Evolutionary conservation across 2,329 filamentous ascomycete species (phyloP), one percentile per base, ranked within the genome.

Genomic region (Trichoderma polysporum): DNA sequence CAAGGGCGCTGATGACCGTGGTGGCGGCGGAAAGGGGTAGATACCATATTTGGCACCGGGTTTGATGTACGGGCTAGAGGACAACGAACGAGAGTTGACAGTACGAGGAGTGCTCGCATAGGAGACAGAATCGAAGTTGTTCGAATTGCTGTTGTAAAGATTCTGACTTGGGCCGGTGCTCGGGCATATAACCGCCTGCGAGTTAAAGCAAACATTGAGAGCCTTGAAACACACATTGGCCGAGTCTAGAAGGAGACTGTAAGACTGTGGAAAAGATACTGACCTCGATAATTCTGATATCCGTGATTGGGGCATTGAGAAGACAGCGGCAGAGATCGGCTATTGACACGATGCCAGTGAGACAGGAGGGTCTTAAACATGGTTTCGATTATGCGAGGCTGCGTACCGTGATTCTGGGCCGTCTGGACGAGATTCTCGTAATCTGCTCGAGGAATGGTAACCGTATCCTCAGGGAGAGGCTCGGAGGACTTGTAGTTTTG

Each of bases 241-340:
- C 6, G 19, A 13, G 25, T n/a, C n/a, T n/a, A n/a, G 22, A 1
- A 17, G 19, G 4, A 3, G n/a, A 25, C 17, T 15, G 13, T 10
- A 19, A 17, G 37, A 27, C 39, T 4, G 27, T n/a, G 6, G 35
- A 10, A 17, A 39, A 27, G 13, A 17, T 17, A 5, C 57, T 60
- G 29, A 35, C 57, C 39, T 60, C 39, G 29, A 60, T 27, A 3
- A 60, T 29, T 49, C 19, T 19, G n/a, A 19, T 12, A 10, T 60
- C 39, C 2, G 31, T 41, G 13, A 60, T 49, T 7, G 19, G 27
- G 15, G 57, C 41, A 15, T 45, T 60, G 29, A 60, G 39, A 17
- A 60, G 57, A n/a, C 37, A 60, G 29, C 57, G 57, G 29, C 57
- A 60, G 57, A 60, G 57, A 19, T 49, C 41, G 57, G 57, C 57